Evolutionary conservation across 768 basidiomycete species (phyloP).

Genomic region (Agrocybe praecox): DNA sequence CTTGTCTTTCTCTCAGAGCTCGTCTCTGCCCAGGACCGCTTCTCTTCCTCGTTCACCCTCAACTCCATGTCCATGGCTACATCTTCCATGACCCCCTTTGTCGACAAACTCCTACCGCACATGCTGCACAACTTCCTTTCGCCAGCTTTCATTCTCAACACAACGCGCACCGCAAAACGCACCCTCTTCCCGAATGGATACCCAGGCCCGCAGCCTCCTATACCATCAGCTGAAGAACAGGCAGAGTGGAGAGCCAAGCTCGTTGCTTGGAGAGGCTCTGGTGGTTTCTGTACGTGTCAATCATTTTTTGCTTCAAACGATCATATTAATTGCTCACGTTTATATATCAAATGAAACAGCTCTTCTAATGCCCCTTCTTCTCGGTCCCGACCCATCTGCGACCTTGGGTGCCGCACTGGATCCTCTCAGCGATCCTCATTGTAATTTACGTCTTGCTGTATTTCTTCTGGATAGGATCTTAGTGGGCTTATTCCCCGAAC

Average conservation of each 20-base stretch:
- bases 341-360: slow-evolving; percentile 22
- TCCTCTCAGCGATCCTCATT: slow-evolving; percentile 59
- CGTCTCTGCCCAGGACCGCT: slow-evolving; percentile 45
- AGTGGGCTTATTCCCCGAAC: slow-evolving; percentile 77
- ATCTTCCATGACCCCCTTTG: slow-evolving; percentile 50
- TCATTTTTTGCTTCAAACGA: not conserved
- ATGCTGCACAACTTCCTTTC: slow-evolving; percentile 59
- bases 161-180: slow-evolving; percentile 59
- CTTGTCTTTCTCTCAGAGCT: slow-evolving; percentile 53
- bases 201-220: slow-evolving; percentile 70
- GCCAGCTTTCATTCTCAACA: slow-evolving; percentile 52
- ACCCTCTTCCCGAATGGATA: slow-evolving; percentile 90
- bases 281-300: slow-evolving; percentile 33
- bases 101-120: slow-evolving; percentile 76
- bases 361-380: slow-evolving; percentile 48
- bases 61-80: slow-evolving; percentile 49
- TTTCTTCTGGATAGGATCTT: slow-evolving; percentile 75
- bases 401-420: slow-evolving; percentile 61
- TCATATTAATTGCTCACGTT: not conserved
- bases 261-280: slow-evolving; percentile 37
- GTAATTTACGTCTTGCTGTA: slow-evolving; percentile 80
- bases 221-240: slow-evolving; percentile 82
- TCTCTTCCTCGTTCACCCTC: slow-evolving; percentile 48
- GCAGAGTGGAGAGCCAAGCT: slow-evolving; percentile 51
- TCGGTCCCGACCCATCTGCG: slow-evolving; percentile 52